phyloP scores from a whole-genome alignment of 208 protist genomes.

The Trypanosoma melophagium region DNA sequence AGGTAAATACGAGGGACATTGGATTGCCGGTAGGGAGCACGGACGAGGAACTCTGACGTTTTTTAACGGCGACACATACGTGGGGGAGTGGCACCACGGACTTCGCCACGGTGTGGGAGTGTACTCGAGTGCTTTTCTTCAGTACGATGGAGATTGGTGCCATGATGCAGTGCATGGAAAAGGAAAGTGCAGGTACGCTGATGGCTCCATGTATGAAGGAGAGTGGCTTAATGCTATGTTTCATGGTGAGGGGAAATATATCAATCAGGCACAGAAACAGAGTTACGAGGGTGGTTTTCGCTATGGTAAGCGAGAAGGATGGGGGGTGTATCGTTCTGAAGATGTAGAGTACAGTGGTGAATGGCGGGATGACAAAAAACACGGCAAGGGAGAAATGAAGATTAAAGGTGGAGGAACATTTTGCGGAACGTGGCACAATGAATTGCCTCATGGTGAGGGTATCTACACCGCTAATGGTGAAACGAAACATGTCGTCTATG shows the following conservation, averaged over 20 bases:
- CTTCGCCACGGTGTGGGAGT: conserved; percentile 72
- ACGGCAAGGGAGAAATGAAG: conserved; percentile 65
- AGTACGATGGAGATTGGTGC: conserved; percentile 78
- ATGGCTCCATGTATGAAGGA: conserved; percentile 75
- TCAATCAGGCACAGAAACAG: conserved; percentile 16
- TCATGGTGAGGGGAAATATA: conserved; percentile 65
- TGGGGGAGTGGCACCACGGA: conserved; percentile 69
- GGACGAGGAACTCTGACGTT: conserved; percentile 76
- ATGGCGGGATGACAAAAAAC: conserved; percentile 69
- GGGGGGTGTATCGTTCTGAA: conserved; percentile 52
- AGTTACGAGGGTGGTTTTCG: conserved; percentile 69
- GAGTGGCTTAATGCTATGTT: conserved; percentile 60
- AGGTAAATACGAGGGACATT: conserved; percentile 76
- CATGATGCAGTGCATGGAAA: conserved; percentile 60
- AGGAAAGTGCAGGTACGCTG: conserved; percentile 61
- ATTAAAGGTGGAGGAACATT: conserved; percentile 43
- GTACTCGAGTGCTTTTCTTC: conserved; percentile 50
- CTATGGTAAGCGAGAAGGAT: conserved; percentile 63
- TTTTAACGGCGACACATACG: conserved; percentile 79
- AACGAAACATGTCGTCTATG: conserved; percentile 18
- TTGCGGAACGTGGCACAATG: conserved; percentile 52
- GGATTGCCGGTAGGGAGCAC: conserved; percentile 62
- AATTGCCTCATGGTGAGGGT: conserved; percentile 59
- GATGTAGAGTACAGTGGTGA: conserved; percentile 69
- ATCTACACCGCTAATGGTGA: conserved; percentile 15